Evolutionary conservation across 2,329 filamentous ascomycete genomes (phyloP), one percentile per base, ranked within the genome.

Genomic region (Arthroderma sp.): DNA sequence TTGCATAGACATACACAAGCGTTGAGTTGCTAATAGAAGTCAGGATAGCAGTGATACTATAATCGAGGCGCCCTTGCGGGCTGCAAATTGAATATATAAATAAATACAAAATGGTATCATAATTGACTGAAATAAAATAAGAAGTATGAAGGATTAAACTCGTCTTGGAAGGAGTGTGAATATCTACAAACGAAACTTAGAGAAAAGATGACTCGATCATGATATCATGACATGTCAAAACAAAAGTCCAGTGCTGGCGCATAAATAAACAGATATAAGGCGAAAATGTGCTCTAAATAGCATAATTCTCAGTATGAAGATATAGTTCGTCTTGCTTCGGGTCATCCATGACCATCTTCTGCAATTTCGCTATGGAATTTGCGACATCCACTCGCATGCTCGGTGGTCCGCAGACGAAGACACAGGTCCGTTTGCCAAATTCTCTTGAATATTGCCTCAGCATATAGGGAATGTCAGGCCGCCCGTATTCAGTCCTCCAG

Each of bases 261-360:
- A 15, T 42, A 8, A 27, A 10, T 42, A 28, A 10, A 38, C 29
- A 39, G 11, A 11, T 5, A 30, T 29, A 5, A 30, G 22, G 28
- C 15, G 28, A 30, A n/a, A 6, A 33, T n/a, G 36, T 42, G 46
- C 27, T 43, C 72, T 64, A 94, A 50, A 94, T 71, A 42, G 87
- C 85, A 68, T 94, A 95, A 62, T 95, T 95, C 71, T 96, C 89
- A 3, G 88, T 85, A 68, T 95, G 89, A 61, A 95, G 65, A 62
- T 88, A 95, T 44, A 96, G 83, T 73, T 95, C 89, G 59, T 95
- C 88, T 39, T 83, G 75, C 54, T 75, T 74, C 31, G 80, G 76
- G 54, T 86, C 81, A 4, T 75, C 79, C 82, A 86, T 87, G 41
- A 96, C 87, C 62, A 82, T 78, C 28, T 76, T 77, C 71, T 96